Evolutionary conservation across 257 asterid species (phyloP), one percentile per base, ranked within the genome.

Genomic region (Fraxinus cuspidata): DNA sequence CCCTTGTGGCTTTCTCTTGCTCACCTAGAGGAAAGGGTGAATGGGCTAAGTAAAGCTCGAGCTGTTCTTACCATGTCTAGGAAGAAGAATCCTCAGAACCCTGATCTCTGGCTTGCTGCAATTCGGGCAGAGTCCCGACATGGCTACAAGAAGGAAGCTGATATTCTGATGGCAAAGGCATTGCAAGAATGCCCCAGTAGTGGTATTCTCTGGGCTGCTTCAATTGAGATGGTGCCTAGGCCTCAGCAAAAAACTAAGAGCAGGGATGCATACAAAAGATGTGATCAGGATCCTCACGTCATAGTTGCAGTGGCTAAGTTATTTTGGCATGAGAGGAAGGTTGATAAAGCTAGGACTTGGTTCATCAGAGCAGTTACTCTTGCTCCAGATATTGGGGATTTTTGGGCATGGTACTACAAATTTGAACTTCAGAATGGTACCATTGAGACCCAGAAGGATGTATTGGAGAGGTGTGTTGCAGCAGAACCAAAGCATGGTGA

Each of bases 401-500:
- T 91, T 78, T 94, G 97, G 98, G 97, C 97, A 0, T 77, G 89
- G 84, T 91, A 86, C 73, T 91, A 89, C 70, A 91, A 92, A 81
- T 91, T 94, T 71, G 97, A 94, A 78, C 87, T 89, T 56, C 96
- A 92, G 73, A 92, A 90, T 21, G 98, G 97, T 0, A 67, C 76
- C 10, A 96, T 90, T 56, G 99, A 92, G 63, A 76, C 79, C 29
- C 94, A 90, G 83, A 92, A 64, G 84, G 97, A 94, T 77, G 95
- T 92, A 3, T 49, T 94, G 81, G 87, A 77, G 79, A 88, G 90
- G 58, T 92, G 99, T 28, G 82, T 92, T 8, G 90, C 91, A 9
- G 90, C 97, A 31, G 99, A 94, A 35, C 99, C 99, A 2, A 94
- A 92, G 88, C 98, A 91, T 27, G 98, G 98, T 0, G 99, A 92